phyloP scores from a whole-genome alignment of 75 land plant genomes.

The Isoetes taiwanensis region DNA sequence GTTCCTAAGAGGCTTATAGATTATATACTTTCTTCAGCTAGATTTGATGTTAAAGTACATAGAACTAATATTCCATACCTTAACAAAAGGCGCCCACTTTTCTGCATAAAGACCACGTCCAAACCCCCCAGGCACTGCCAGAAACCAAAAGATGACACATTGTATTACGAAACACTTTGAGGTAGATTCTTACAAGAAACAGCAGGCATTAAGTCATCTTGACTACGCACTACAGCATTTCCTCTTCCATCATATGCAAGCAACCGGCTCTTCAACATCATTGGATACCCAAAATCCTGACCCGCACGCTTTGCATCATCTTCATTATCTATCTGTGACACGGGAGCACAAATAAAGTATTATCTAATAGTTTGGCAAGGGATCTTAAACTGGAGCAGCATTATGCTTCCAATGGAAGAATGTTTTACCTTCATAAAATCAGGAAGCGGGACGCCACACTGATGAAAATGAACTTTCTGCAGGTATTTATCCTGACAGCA shows the following conservation, averaged over 20 bases:
- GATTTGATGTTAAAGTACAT: too few species aligned
- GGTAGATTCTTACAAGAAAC: conserved; percentile 38
- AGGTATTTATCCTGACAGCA: conserved; percentile 71
- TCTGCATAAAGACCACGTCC: conserved; percentile 81
- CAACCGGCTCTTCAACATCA: conserved; percentile 80
- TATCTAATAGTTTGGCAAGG: not conserved
- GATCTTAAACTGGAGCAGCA: not conserved
- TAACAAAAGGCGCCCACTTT: conserved; percentile 86
- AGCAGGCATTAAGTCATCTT: conserved; percentile 52
- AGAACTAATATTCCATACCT: conserved; percentile 48
- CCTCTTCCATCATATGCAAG: conserved; percentile 99
- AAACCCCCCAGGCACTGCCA: conserved; percentile 78
- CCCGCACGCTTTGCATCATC: conserved; percentile 61
- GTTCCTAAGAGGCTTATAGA: too few species aligned
- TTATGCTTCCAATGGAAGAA: not conserved
- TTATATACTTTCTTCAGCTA: too few species aligned
- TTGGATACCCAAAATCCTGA: conserved; percentile 66
- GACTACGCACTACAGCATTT: conserved; percentile 70
- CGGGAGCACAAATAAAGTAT: not conserved
- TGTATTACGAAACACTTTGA: not conserved
- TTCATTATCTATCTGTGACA: conserved; percentile 39
- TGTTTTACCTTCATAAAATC: conserved; percentile 63
- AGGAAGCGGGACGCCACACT: conserved; percentile 64
- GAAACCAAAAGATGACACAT: not conserved
- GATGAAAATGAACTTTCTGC: conserved; percentile 82